Evolutionary conservation across 2,329 filamentous ascomycete genomes (phyloP).

Genomic region (Cordyceps fumosorosea): DNA sequence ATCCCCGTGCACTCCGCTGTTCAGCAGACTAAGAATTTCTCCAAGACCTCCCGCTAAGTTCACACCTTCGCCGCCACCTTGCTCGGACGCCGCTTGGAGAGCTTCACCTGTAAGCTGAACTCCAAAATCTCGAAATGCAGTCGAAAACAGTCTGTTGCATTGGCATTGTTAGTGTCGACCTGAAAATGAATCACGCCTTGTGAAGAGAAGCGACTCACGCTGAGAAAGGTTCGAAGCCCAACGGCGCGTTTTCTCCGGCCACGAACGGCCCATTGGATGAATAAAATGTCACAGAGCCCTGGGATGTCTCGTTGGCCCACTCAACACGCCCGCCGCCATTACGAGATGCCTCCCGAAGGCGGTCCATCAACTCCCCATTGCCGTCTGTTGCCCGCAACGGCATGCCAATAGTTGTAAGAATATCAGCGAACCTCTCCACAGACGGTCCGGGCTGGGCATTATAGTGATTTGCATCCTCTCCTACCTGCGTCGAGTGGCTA

Average conservation of each 20-base stretch:
- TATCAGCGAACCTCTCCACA: slow-evolving; percentile 36
- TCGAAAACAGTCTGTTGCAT: neutral
- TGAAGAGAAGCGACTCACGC: slow-evolving; percentile 31
- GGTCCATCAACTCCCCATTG: neutral
- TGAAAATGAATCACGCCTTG: neutral
- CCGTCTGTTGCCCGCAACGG: neutral
- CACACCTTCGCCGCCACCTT: slow-evolving; percentile 19
- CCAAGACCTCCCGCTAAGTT: slow-evolving; percentile 46
- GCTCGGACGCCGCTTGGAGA: slow-evolving; percentile 1
- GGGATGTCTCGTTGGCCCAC: slow-evolving; percentile 32
- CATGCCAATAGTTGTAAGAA: slow-evolving; percentile 34
- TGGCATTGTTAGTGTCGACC: neutral
- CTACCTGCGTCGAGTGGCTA: slow-evolving; percentile 29
- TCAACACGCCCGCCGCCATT: slow-evolving; percentile 22
- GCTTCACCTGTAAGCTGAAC: neutral
- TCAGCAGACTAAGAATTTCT: slow-evolving; percentile 44
- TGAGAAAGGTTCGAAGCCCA: slow-evolving; percentile 37
- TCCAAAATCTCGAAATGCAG: slow-evolving; percentile 7
- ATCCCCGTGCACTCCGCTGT: slow-evolving; percentile 57
- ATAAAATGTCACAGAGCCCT: slow-evolving; percentile 44
- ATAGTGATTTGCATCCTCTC: slow-evolving; percentile 21
- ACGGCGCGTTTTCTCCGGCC: slow-evolving; percentile 11
- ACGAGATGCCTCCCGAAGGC: neutral
- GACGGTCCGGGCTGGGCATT: slow-evolving; percentile 31
- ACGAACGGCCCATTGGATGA: slow-evolving; percentile 26